Evolutionary conservation across 208 protist genomes (phyloP), one percentile per base, ranked within the genome.

Genomic region (Angomonas ambiguus): DNA sequence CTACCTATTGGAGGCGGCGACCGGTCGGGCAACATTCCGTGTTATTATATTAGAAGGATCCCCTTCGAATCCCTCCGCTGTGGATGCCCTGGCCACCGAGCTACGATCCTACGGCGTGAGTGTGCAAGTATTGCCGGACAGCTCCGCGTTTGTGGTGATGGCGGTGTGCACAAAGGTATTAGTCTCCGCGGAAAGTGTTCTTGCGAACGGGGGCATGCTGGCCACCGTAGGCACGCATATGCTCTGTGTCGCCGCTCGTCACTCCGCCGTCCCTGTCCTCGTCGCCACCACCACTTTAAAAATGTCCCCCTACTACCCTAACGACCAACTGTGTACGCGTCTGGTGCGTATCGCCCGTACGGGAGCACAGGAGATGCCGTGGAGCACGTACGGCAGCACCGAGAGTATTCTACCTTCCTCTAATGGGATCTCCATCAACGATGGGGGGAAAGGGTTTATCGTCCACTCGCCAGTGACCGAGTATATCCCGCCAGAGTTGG

Each of bases 141-240:
- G 92, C 66, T 93, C 94, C 28, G 82, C 97, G 42, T 99, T 98
- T 85, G 97, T 97, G 8, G 89, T 99, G 62, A 99, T 99, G 98
- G 79, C 87, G 16, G 86, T 96, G 41, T 97, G 98, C 45, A 99
- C 98, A 61, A 99, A 99, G 72, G 93, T 98, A 41, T 87, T 98
- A n/a, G 76, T 99, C 28, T 90, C 93, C 5, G 92, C 91, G 1
- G 88, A 98, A 65, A 88, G 80, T 28, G 92, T 99, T 10, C 79
- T 99, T 72, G 97, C 98, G 0, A 98, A 99, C 66, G 98, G 98
- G 38, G 98, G 98, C n/a, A 75, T 99, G 55, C 86, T 99, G 20
- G 93, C 97, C 0, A 66, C 77, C 25, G 85, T 95, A 31, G 97
- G 97, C 27, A 93, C 89, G 3, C 97, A 98, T 67, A 69, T 90